Evolutionary conservation across 1,139 yeast genomes (phyloP).

Genomic region (Blastobotrys malaysiensis): DNA sequence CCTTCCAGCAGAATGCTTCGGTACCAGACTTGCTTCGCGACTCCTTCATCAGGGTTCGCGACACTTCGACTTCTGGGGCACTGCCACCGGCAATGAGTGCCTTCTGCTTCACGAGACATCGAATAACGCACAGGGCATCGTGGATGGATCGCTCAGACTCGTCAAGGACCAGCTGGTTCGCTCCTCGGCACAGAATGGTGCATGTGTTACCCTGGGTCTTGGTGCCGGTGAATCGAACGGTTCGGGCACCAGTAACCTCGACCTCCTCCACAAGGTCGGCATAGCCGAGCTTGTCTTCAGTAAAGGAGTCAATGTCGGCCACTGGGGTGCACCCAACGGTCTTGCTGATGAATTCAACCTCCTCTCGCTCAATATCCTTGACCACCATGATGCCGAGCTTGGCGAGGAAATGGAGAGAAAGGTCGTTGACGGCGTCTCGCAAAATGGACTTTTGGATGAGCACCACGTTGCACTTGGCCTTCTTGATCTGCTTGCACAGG

Average conservation of each 20-base stretch:
- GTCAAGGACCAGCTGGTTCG: constrained; percentile 81
- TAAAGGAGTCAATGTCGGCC: constrained; percentile 87
- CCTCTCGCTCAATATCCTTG: constrained; percentile 95
- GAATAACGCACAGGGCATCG: constrained; percentile 93
- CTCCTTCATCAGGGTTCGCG: constrained; percentile 74
- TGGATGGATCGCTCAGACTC: constrained; percentile 96
- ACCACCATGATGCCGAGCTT: constrained; percentile 91
- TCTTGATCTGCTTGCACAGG: constrained; percentile 92
- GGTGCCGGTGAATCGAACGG: constrained; percentile 86
- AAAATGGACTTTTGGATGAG: constrained; percentile 90
- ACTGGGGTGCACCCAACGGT: constrained; percentile 93
- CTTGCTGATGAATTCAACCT: constrained; percentile 86
- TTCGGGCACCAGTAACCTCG: constrained; percentile 88
- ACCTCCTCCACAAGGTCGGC: constrained; percentile 92
- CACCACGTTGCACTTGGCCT: constrained; percentile 92
- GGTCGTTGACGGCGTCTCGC: constrained; percentile 95
- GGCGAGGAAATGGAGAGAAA: constrained; percentile 89
- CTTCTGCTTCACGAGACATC: constrained; percentile 90
- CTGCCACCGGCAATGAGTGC: constrained; percentile 99
- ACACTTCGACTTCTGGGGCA: constrained; percentile 94
- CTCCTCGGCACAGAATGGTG: constrained; percentile 91
- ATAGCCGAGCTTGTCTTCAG: constrained; percentile 86
- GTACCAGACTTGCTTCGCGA: constrained; percentile 77
- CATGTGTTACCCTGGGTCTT: constrained; percentile 67
- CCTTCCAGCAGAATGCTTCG: constrained; percentile 92